These are phyloP conservation scores for Pseudomonodictys pantanalensis DNA, from an alignment of 495 filamentous ascomycete species.

Conservation along the genomic window DNA sequence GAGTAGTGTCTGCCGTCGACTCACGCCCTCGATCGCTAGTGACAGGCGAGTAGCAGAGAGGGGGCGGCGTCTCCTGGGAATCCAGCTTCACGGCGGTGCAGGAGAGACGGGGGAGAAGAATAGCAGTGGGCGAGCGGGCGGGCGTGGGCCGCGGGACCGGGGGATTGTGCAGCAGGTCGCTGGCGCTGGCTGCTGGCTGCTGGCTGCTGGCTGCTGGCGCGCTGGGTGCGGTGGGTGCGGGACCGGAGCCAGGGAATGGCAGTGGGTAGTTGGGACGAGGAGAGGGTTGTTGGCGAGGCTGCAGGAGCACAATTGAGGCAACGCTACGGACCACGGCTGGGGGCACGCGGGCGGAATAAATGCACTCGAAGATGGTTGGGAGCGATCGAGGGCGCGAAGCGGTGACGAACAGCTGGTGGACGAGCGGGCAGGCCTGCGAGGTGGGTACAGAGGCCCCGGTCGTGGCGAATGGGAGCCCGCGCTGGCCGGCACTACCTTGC, in stretches of 20 bases:
- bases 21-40: constrained; percentile 34
- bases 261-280: neutral
- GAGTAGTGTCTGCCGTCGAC: constrained; percentile 37
- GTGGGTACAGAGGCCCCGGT: neutral
- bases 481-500: too few species aligned
- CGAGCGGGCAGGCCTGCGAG: neutral
- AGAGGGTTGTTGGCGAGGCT: neutral
- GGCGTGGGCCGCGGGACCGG: neutral
- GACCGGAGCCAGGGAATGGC: neutral
- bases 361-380: neutral
- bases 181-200: neutral
- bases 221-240: neutral
- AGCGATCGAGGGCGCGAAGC: too few species aligned
- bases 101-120: neutral
- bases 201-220: neutral
- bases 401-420: neutral
- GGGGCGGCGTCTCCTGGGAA: constrained; percentile 39
- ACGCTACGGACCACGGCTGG: too few species aligned
- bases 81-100: constrained; percentile 32
- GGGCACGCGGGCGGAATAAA: neutral
- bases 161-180: constrained; percentile 1
- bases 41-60: constrained; percentile 36
- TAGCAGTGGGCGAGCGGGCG: neutral
- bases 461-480: neutral
- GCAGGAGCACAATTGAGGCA: neutral